A percentile compares a stretch with the other conserved stretches of the same genome.
Conservation (phyloP, 257 asterid genomes). For the Capsicum baccatum region DNA sequence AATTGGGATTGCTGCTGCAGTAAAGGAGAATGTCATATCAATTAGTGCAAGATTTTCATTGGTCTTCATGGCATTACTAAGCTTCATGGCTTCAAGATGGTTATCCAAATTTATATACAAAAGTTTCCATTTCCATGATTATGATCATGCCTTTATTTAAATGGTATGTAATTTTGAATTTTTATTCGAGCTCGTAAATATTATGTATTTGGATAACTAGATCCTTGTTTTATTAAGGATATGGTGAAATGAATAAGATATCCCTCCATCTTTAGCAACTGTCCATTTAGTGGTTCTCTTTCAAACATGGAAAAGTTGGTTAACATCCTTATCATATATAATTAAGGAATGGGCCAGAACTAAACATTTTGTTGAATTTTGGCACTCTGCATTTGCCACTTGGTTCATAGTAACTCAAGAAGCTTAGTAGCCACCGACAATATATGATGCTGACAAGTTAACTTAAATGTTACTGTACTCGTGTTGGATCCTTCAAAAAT, state of each 20-base stretch:
- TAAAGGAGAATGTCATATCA: conserved; percentile 57
- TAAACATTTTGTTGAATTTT: neutral
- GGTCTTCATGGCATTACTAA: conserved; percentile 55
- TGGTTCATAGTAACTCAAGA: neutral
- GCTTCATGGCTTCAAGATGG: conserved; percentile 81
- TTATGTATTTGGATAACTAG: neutral
- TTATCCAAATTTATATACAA: conserved; percentile 72
- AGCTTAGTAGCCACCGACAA: conserved; percentile 22
- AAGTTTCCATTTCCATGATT: conserved; percentile 84
- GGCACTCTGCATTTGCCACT: conserved; percentile 8
- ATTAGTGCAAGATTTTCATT: conserved; percentile 48
- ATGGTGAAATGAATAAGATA: neutral
- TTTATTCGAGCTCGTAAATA: neutral
- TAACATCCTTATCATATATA: neutral
- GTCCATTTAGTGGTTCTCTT: neutral
- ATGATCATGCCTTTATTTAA: conserved; percentile 73
- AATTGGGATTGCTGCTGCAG: conserved; percentile 68
- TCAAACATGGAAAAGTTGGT: neutral
- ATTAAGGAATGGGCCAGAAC: conserved; percentile 14
- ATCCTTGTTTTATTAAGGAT: too few relatives aligned
- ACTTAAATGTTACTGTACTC: neutral
- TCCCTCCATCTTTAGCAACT: neutral
- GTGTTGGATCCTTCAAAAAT: neutral
- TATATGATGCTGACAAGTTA: neutral
- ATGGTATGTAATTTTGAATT: neutral